Percentiles rank a stretch among this genome's conserved stretches.
These are phyloP conservation scores for Capsicum chinense DNA, from an alignment of 257 asterid genomes.

Conservation along the genomic window DNA sequence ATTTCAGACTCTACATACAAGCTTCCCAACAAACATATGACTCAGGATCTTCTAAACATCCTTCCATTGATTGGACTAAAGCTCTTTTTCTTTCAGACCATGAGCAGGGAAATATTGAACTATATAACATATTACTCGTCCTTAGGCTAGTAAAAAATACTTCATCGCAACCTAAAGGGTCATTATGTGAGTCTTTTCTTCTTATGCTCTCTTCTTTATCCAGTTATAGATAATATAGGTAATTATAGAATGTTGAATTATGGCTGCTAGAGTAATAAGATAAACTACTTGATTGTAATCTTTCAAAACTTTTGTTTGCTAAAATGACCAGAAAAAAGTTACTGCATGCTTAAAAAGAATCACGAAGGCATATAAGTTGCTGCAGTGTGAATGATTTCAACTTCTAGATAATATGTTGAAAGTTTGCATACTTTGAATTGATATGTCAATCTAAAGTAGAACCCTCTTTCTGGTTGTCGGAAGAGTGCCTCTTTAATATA, in stretches of 20 bases:
- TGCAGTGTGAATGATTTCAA: not conserved
- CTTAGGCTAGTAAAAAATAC: too few species aligned
- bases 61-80: conserved; percentile 63
- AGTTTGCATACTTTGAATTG: not conserved
- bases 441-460: not conserved
- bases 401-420: not conserved
- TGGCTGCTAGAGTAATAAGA: too few species aligned
- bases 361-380: not conserved
- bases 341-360: not conserved
- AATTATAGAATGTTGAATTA: too few species aligned
- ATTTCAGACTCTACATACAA: conserved; percentile 91
- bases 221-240: too few species aligned
- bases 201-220: too few species aligned
- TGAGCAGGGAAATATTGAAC: conserved; percentile 88
- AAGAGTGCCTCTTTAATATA: too few species aligned
- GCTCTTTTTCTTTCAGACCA: conserved; percentile 59
- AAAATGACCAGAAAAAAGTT: too few species aligned
- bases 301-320: too few species aligned
- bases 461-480: not conserved
- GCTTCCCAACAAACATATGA: conserved; percentile 60
- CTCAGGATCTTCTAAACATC: conserved; percentile 79
- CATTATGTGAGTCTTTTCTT: too few species aligned
- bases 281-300: too few species aligned
- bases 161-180: too few species aligned
- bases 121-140: conserved; percentile 77